Evolutionary conservation across 192 early-diverging fungal species (phyloP).

Genomic region (Globomyces pollinis-pini): DNA sequence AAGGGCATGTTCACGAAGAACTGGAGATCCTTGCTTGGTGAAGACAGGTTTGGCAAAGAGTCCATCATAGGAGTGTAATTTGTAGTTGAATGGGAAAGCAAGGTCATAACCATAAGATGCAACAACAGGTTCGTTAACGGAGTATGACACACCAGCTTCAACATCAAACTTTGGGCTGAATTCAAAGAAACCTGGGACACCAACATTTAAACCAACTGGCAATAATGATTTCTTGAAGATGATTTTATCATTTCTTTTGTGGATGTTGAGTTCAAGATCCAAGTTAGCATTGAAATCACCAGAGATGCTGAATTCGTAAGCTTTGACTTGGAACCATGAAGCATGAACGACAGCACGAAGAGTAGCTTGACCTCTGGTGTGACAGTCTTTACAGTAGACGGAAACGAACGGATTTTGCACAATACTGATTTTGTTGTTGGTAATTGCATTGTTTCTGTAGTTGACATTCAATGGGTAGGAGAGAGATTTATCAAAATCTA

Average conservation of each 20-base stretch:
- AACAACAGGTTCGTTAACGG: not conserved
- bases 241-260: not conserved
- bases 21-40: not conserved
- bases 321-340: not conserved
- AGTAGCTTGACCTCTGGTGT: conserved; percentile 1
- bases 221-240: not conserved
- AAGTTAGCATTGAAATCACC: conserved; percentile 10
- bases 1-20: conserved; percentile 1
- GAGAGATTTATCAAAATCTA: not conserved
- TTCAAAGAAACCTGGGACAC: not conserved
- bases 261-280: not conserved
- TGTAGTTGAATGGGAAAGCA: conserved; percentile 3
- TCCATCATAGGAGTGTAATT: too few species aligned
- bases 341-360: not conserved
- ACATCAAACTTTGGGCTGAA: not conserved
- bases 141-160: conserved; percentile 5
- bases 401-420: not conserved
- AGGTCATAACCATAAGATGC: not conserved
- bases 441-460: not conserved
- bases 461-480: not conserved
- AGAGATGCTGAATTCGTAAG: conserved; percentile 1
- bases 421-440: not conserved
- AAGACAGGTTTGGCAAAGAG: not conserved
- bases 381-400: conserved; percentile 7
- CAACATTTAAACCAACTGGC: too few species aligned